phyloP scores from a whole-genome alignment of 192 early-diverging fungal species.

The Coemansia sp. region DNA sequence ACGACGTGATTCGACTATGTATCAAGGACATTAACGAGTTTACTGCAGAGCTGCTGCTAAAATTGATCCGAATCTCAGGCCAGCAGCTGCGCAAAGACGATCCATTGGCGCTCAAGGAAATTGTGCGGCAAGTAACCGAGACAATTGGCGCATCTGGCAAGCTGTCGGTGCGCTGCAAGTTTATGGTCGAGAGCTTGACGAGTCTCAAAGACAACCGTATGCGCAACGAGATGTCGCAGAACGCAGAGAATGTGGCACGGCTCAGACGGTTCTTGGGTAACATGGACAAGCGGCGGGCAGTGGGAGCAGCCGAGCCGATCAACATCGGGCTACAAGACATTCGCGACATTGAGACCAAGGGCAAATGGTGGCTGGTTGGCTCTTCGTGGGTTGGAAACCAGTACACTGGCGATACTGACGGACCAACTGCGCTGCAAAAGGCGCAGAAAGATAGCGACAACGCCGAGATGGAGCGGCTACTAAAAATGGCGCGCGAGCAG shows the following conservation, averaged over 20 bases:
- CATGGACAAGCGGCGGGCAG: conserved; percentile 56
- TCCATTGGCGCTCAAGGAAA: conserved; percentile 86
- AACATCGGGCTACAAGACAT: conserved; percentile 87
- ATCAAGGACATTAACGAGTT: conserved; percentile 73
- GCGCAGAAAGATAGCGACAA: conserved; percentile 13
- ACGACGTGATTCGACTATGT: conserved; percentile 77
- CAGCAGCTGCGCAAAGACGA: conserved; percentile 88
- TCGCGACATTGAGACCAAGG: conserved; percentile 72
- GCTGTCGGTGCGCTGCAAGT: conserved; percentile 69
- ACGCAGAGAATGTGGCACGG: conserved; percentile 62
- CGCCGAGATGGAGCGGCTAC: conserved; percentile 59
- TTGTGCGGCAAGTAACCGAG: conserved; percentile 60
- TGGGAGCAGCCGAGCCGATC: conserved; percentile 66
- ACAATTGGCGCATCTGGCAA: conserved; percentile 30
- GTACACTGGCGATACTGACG: conserved; percentile 9
- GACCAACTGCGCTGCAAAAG: not conserved
- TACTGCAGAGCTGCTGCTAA: conserved; percentile 86
- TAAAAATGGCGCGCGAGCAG: conserved; percentile 77
- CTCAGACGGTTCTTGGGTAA: conserved; percentile 80
- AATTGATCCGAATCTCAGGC: conserved; percentile 68
- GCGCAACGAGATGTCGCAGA: conserved; percentile 60
- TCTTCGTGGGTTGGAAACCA: conserved; percentile 82
- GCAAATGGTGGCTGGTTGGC: conserved; percentile 99
- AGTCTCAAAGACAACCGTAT: conserved; percentile 92
- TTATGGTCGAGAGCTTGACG: conserved; percentile 93